These are phyloP conservation scores for Penicillium psychrosexuale DNA, from an alignment of 2,329 filamentous ascomycete genomes.

Conservation along the genomic window DNA sequence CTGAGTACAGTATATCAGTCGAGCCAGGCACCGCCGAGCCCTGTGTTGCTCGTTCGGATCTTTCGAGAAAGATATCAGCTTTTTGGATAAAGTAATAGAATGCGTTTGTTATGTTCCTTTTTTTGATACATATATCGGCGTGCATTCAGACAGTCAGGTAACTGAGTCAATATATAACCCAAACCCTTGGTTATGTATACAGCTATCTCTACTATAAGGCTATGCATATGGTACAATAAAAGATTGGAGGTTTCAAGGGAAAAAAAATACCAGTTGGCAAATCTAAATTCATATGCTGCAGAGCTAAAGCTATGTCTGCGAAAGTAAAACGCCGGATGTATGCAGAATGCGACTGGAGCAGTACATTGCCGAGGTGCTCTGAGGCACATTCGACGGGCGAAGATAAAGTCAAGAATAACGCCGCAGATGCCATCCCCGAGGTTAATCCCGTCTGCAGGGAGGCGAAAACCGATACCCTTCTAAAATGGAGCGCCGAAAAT, in stretches of 20 bases:
- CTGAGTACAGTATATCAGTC: neutral
- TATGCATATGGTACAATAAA: neutral
- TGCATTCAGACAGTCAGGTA: neutral
- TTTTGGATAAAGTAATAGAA: neutral
- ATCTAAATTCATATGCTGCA: slow-evolving; percentile 1
- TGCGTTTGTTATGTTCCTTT: neutral
- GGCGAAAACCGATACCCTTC: slow-evolving; percentile 14
- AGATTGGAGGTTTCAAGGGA: neutral
- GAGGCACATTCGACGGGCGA: slow-evolving; percentile 1
- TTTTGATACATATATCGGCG: neutral
- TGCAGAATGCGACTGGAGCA: slow-evolving; percentile 26
- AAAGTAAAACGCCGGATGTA: slow-evolving; percentile 15
- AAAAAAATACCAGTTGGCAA: neutral
- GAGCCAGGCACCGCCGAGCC: neutral
- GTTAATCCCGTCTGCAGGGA: neutral
- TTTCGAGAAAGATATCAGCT: neutral
- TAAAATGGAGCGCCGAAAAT: slow-evolving; percentile 17
- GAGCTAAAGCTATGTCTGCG: neutral
- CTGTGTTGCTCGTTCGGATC: neutral
- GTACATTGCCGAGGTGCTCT: slow-evolving; percentile 1
- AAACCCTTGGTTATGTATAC: neutral
- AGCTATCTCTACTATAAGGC: neutral
- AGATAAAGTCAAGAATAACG: slow-evolving; percentile 7
- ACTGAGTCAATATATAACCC: neutral
- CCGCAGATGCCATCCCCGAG: slow-evolving; percentile 12